These are phyloP conservation scores for Panicum miliaceum DNA, from an alignment of 176 grass and related monocot species.

Conservation along the genomic window DNA sequence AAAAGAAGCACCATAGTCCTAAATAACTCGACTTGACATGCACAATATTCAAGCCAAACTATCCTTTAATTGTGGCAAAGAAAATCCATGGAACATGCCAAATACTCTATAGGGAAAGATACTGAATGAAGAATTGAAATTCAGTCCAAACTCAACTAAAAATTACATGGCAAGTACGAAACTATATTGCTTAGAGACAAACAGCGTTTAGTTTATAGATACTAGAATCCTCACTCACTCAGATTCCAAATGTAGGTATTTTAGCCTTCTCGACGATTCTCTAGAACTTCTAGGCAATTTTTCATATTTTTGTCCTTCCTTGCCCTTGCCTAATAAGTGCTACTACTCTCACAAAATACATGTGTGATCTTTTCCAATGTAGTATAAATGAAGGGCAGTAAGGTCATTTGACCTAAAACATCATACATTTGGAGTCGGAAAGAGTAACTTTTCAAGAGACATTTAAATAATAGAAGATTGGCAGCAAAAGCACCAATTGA, in stretches of 20 bases:
- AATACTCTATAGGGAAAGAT: constrained; percentile 11
- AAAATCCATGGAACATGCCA: constrained; percentile 1
- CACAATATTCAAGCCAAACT: constrained; percentile 6
- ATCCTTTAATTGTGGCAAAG: constrained; percentile 8
- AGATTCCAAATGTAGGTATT: neutral
- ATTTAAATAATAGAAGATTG: constrained; percentile 17
- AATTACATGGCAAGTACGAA: constrained; percentile 14
- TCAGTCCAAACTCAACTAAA: constrained; percentile 2
- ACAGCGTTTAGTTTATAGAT: constrained; percentile 11
- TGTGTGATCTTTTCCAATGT: neutral
- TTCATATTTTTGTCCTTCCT: neutral
- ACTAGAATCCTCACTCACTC: neutral
- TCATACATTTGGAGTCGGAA: neutral
- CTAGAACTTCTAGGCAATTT: neutral
- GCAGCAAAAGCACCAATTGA: neutral
- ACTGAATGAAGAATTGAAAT: neutral
- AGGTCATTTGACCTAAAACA: neutral
- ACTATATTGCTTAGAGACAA: constrained; percentile 23
- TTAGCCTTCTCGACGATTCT: neutral
- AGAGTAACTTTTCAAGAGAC: neutral
- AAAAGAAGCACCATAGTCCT: neutral
- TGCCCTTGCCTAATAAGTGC: neutral
- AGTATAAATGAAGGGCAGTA: neutral
- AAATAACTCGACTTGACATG: constrained; percentile 4
- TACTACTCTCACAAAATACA: neutral